Conservation (phyloP, 2,329 filamentous ascomycete species). For the Venturia asperata region DNA sequence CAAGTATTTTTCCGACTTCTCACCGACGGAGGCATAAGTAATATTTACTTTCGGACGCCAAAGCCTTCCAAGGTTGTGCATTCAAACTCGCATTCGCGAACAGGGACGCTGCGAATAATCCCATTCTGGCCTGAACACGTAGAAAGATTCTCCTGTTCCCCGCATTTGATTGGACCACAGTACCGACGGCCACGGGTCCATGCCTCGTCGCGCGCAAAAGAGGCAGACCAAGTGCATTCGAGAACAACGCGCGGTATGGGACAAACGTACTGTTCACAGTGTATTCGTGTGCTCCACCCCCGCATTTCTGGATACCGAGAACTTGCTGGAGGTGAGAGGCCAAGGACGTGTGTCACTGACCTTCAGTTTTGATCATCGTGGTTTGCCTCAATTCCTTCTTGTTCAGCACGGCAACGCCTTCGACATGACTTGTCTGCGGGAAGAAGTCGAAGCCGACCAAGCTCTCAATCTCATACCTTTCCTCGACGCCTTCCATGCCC, state of each 20-base stretch:
- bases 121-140: background rate
- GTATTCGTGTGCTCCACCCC: too few relatives aligned
- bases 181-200: too few relatives aligned
- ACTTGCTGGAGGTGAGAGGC: too few relatives aligned
- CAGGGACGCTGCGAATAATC: background rate
- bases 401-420: slow-evolving; percentile 54
- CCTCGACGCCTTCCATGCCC: slow-evolving; percentile 46
- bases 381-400: slow-evolving; percentile 8
- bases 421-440: slow-evolving; percentile 70
- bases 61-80: background rate
- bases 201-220: background rate
- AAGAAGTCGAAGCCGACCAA: slow-evolving; percentile 95
- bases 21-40: too few relatives aligned
- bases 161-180: background rate
- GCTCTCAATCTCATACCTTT: slow-evolving; percentile 76
- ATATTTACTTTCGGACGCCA: background rate
- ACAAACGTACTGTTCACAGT: too few relatives aligned
- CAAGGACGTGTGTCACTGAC: background rate
- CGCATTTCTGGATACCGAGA: too few relatives aligned
- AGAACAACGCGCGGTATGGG: too few relatives aligned
- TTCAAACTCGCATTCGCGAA: background rate
- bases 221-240: background rate
- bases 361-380: background rate
- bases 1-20: too few relatives aligned
- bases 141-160: background rate